Base-by-base conservation (phyloP, 805 yeast genomes). In the Candida ascalaphidarum region DNA sequence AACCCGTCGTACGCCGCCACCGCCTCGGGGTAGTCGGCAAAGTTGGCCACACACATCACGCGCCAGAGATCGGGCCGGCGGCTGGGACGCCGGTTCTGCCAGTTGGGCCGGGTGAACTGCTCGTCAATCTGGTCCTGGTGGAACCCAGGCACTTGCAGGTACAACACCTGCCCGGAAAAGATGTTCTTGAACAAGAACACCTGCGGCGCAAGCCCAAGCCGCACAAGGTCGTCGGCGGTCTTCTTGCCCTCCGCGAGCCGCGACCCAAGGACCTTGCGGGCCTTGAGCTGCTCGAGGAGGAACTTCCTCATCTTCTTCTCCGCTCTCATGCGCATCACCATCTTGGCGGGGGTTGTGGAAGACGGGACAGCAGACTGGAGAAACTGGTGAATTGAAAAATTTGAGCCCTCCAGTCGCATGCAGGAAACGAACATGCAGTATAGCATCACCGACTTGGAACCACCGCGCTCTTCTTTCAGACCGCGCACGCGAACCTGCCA, bases 41-140 rank as follows among this genome's bases (percentile, higher is more conserved):
- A 71, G 37, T 73, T 74, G 1, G 83, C 86, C 23, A 86, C 92
- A 25, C 92, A 83, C 83, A 89, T 73, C 29, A 88, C 70, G 43
- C 89, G 68, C 96, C 96, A 88, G 28, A 86, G 64, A 54, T 88
- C 97, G 43, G 78, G 69, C 58, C 97, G 75, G 42, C 76, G 65
- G 21, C 73, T 61, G 4, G 96, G 96, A 43, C 69, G 72, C 46
- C 81, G 68, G 62, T 88, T 85, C 49, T 83, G 81, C 94, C 95
- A 83, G 62, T 85, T 83, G 25, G 95, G 94, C 47, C 83, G 68
- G 37, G 68, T 69, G 52, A 81, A 84, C 59, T 80, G 92, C 36
- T 59, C 65, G 34, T 76, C 71, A 36, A 83, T 75, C 51, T 81
- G 81, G 23, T 65, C 57, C 40, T 58, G 68, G 37, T 69, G 71